These are phyloP conservation scores for Panaeolus cyanescens DNA, from an alignment of 768 basidiomycete genomes.

Conservation along the genomic window DNA sequence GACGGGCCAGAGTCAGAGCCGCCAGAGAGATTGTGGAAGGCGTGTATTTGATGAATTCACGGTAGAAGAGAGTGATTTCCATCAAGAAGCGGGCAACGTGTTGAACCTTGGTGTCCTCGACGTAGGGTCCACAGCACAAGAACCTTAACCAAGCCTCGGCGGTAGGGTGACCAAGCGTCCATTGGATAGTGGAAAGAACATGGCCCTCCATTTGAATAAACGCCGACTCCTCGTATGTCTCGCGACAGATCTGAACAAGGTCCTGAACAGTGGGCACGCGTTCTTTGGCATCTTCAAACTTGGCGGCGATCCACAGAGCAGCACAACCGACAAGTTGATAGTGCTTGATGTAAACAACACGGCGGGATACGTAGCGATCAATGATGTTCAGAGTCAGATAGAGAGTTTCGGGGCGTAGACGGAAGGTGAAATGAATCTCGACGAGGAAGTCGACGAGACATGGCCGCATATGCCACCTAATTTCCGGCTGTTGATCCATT, in stretches of 20 bases:
- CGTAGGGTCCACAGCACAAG: constrained; percentile 70
- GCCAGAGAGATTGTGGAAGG: constrained; percentile 91
- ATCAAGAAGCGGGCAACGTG: constrained; percentile 97
- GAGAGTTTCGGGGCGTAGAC: constrained; percentile 96
- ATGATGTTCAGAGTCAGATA: constrained; percentile 99
- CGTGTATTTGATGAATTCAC: constrained; percentile 87
- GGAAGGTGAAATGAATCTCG: constrained; percentile 97
- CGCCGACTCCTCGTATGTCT: constrained; percentile 95
- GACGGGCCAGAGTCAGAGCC: constrained; percentile 85
- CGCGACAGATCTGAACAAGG: constrained; percentile 91
- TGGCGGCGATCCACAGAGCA: constrained; percentile 98
- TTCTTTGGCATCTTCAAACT: constrained; percentile 99
- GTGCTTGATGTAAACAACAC: constrained; percentile 98
- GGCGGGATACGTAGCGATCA: constrained; percentile 98
- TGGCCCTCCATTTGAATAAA: constrained; percentile 99
- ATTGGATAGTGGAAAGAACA: constrained; percentile 93
- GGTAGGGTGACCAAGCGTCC: constrained; percentile 96
- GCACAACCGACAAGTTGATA: constrained; percentile 99
- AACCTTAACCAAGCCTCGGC: constrained; percentile 96
- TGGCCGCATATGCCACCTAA: constrained; percentile 99
- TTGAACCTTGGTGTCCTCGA: constrained; percentile 90
- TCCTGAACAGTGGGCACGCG: constrained; percentile 96
- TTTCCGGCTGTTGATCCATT: constrained; percentile 99
- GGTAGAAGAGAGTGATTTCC: constrained; percentile 98
- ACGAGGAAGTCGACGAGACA: constrained; percentile 99